phyloP scores from a whole-genome alignment of 208 protist species.

The Trypanosoma mega region DNA sequence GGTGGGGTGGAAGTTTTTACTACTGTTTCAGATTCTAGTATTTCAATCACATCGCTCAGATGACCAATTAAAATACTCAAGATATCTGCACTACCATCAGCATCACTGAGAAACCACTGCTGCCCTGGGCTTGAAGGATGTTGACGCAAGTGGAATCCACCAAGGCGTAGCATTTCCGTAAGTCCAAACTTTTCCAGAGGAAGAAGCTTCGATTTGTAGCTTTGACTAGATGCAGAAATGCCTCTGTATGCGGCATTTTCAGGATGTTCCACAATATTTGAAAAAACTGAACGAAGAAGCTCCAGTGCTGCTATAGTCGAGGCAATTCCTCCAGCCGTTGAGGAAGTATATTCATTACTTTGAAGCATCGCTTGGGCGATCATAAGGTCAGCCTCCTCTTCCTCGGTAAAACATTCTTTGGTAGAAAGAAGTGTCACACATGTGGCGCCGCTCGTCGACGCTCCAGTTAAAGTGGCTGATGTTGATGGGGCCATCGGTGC shows the following conservation, averaged over 20 bases:
- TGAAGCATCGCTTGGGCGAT: constrained; percentile 60
- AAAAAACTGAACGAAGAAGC: constrained; percentile 40
- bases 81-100: constrained; percentile 41
- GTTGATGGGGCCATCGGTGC: not conserved
- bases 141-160: constrained; percentile 56
- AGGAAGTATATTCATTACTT: constrained; percentile 56
- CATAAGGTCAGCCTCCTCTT: constrained; percentile 65
- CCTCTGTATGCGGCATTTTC: constrained; percentile 50
- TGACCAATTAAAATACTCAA: constrained; percentile 38
- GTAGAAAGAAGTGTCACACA: constrained; percentile 30
- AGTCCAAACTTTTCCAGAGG: constrained; percentile 65
- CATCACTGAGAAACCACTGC: constrained; percentile 66
- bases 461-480: not conserved
- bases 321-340: constrained; percentile 33
- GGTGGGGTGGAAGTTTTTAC: too few species aligned
- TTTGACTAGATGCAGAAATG: constrained; percentile 53
- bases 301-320: constrained; percentile 38
- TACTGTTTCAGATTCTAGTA: constrained; percentile 1
- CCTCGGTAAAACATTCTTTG: constrained; percentile 33
- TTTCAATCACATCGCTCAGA: constrained; percentile 40
- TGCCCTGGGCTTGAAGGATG: constrained; percentile 36
- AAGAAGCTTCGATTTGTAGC: constrained; percentile 60
- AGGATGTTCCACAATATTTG: constrained; percentile 60
- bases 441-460: not conserved
- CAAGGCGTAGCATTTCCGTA: constrained; percentile 48